Percentiles rank a stretch among this genome's conserved stretches.
Conservation (phyloP, 2,329 filamentous ascomycete genomes). For the Colletotrichum sp. region DNA sequence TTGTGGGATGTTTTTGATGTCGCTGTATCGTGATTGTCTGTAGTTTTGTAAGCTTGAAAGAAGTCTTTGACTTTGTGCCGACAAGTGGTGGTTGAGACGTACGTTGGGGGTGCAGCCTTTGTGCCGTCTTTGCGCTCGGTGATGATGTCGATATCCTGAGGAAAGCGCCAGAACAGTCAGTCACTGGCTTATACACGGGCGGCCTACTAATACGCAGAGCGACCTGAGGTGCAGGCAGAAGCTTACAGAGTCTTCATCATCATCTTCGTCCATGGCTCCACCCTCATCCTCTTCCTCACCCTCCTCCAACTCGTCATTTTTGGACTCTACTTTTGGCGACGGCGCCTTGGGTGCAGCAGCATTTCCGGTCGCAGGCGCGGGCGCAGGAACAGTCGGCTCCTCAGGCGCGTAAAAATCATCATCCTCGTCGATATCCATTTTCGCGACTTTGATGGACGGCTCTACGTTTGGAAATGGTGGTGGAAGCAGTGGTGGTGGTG, state of each 20-base stretch:
- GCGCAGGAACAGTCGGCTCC: conserved; percentile 45
- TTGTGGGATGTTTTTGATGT: conserved; percentile 69
- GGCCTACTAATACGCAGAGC: neutral
- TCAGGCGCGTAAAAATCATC: conserved; percentile 71
- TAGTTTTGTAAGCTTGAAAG: neutral
- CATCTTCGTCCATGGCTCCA: conserved; percentile 65
- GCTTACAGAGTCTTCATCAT: conserved; percentile 53
- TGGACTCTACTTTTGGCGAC: conserved; percentile 23
- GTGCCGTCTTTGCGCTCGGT: conserved; percentile 69
- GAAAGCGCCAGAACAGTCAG: neutral
- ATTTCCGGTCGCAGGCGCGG: neutral
- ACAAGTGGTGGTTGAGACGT: conserved; percentile 30
- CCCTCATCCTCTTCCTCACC: conserved; percentile 68
- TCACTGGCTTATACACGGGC: neutral
- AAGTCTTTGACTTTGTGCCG: neutral
- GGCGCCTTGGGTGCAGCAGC: neutral
- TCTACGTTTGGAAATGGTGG: neutral
- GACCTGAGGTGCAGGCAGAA: neutral
- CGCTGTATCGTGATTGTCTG: conserved; percentile 67
- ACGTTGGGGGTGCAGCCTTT: conserved; percentile 64
- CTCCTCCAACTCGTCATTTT: conserved; percentile 63
- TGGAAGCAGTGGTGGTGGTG: neutral
- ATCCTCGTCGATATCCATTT: conserved; percentile 71
- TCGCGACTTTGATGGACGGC: conserved; percentile 21
- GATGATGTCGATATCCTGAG: conserved; percentile 70